Base-by-base conservation (phyloP, 306 rosid species). In the Citrullus amarus region DNA sequence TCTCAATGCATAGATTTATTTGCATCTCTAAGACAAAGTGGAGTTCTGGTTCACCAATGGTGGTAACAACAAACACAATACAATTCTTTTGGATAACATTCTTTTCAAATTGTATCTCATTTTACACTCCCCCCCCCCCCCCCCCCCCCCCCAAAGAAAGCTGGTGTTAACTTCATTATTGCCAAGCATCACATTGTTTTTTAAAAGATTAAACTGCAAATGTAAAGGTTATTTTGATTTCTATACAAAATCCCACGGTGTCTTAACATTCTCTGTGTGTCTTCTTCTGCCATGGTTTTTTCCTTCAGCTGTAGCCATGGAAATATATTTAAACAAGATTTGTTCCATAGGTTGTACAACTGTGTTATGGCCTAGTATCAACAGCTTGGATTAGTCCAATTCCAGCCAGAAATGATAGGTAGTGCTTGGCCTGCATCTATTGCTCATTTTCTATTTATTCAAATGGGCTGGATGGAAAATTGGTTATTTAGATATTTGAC, bases 1-100 rank as follows among this genome's bases (percentile, higher is more conserved):
- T 90, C 83, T 38, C 89, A 95, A 84, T 95, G 99, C 89, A 77
- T 92, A 88, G 90, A 91, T 59, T 87, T 95, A 68, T 87, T 89
- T 79, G 82, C 82, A 74, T 86, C 97, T 69, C 92, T 95, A 1
- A 86, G 99, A 85, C 88, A 86, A 87, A 89, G 93, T 78, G 99
- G 99, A 34, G 88, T 95, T 86, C 96, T 92, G 81, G 99, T 95
- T 84, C 99, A 95, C 76, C 99, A 95, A 73, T 95, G 99, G 99
- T 95, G 90, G 90, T 94, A 80, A 88, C 70, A 72, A 72, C 77
- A 72, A 14, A 55, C 55, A 38, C 55, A 38, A 36, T 55, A 51
- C 78, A 53, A 48, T 76, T 76, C 79, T 76, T 55, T 76, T 38
- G 20, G 32, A 38, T 83, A 83, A 68, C 16, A 68, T 68, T 41